Evolutionary conservation across 2,329 filamentous ascomycete genomes (phyloP), one percentile per base, ranked within the genome.

Genomic region (Cercospora sesami): DNA sequence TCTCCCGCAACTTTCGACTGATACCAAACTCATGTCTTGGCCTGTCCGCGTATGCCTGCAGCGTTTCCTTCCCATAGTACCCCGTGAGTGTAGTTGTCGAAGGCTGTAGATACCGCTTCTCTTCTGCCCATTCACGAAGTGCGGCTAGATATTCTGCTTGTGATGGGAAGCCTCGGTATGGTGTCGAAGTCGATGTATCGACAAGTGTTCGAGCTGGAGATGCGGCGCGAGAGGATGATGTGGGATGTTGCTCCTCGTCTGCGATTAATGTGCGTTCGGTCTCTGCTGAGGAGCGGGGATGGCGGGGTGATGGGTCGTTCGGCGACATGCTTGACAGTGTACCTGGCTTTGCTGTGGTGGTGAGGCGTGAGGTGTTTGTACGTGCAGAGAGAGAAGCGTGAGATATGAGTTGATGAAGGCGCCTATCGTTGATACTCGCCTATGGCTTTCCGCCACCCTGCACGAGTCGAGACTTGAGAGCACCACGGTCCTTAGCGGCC

Each of bases 81-180:
- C 76, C 76, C 7, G 69, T 30, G 30, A 78, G 21, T 1, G 63
- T 61, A 9, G 68, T 73, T 9, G 72, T 70, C 8, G 60, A 64
- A 6, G 70, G 67, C 53, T 76, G 66, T 5, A 75, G 57, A 58
- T 74, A 78, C 60, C 72, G 72, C 67, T 77, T 74, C 26, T 66
- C 66, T 30, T 78, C 75, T 12, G 75, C 75, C 74, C 75, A 78
- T 26, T 72, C 73, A 8, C 72, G 65, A 18, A 78, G 65, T 1
- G 75, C 75, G 3, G 68, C 69, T 6, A 77, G 71, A 30, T 78
- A 77, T 45, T 72, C 69, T 30, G 68, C 71, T 69, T 75, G 69
- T 6, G 71, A 74, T 4, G 75, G 71, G 53, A 76, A 78, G 21
- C 76, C 75, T 28, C 71, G 68, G 60, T 77, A 77, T 23, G 72